Evolutionary conservation across 2,329 filamentous ascomycete genomes (phyloP).

Genomic region (Fusarium sp.): DNA sequence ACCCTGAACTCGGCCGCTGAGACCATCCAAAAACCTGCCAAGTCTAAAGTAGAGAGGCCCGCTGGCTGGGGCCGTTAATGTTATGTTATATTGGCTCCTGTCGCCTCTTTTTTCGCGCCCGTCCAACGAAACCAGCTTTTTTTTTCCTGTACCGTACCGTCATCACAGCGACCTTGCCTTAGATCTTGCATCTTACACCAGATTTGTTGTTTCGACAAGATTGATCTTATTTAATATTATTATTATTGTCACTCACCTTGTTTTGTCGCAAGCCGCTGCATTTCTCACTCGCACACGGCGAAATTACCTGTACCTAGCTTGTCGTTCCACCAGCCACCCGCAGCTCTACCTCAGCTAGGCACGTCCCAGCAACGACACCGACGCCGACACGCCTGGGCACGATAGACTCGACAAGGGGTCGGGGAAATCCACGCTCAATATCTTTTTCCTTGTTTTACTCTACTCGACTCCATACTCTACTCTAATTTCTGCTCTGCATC

Average conservation of each 20-base stretch:
- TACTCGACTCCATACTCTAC: neutral
- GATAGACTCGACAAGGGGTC: slow-evolving; percentile 32
- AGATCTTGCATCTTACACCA: slow-evolving; percentile 3
- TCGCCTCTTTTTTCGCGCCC: slow-evolving; percentile 33
- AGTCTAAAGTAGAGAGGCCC: slow-evolving; percentile 9
- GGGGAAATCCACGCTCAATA: slow-evolving; percentile 29
- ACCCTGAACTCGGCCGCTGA: slow-evolving; percentile 35
- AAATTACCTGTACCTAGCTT: slow-evolving; percentile 39
- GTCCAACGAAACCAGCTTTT: slow-evolving; percentile 34
- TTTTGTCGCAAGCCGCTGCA: neutral
- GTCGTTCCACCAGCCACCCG: slow-evolving; percentile 41
- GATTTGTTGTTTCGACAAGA: neutral
- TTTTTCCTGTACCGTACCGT: slow-evolving; percentile 2
- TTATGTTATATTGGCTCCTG: slow-evolving; percentile 43
- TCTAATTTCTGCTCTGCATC: slow-evolving; percentile 18
- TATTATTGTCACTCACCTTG: neutral
- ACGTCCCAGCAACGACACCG: slow-evolving; percentile 41
- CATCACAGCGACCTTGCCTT: slow-evolving; percentile 13
- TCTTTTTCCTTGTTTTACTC: slow-evolving; percentile 26
- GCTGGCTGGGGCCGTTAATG: slow-evolving; percentile 12
- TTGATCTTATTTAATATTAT: neutral
- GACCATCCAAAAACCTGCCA: slow-evolving; percentile 41
- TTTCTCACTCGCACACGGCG: slow-evolving; percentile 34
- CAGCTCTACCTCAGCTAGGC: slow-evolving; percentile 3
- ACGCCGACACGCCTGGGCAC: slow-evolving; percentile 10